Conservation (phyloP, 176 grass and related monocot genomes). For the Aegilops umbellulata region DNA sequence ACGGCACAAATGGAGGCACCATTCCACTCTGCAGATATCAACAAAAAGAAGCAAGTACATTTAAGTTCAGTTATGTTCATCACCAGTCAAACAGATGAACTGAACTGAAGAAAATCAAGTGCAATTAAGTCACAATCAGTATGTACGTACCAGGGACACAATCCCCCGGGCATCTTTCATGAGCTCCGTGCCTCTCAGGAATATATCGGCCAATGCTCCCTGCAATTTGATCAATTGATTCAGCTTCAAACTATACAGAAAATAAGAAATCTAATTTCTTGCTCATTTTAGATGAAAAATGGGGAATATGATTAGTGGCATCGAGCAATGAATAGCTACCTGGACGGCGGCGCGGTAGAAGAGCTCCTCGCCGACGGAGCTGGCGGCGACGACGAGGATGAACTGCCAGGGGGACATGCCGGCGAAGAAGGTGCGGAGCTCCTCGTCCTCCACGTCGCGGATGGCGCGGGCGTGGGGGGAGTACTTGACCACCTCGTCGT, state of each 20-base stretch:
- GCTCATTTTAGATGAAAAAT: not conserved
- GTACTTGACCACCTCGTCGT: slow-evolving; percentile 98
- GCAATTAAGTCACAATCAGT: not conserved
- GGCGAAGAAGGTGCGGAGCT: slow-evolving; percentile 94
- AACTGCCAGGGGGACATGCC: slow-evolving; percentile 99
- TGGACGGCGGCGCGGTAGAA: slow-evolving; percentile 92
- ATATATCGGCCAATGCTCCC: slow-evolving; percentile 84
- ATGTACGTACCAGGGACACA: slow-evolving; percentile 55
- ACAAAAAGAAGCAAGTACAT: not conserved
- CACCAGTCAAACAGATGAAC: no score
- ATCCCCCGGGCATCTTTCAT: slow-evolving; percentile 91
- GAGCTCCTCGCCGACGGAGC: slow-evolving; percentile 85
- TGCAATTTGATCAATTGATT: slow-evolving; percentile 6
- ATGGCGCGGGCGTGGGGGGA: slow-evolving; percentile 96
- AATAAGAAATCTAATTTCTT: not conserved
- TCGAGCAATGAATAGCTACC: slow-evolving; percentile 23
- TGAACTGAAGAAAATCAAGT: not conserved
- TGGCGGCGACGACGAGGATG: slow-evolving; percentile 79
- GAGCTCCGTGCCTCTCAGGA: slow-evolving; percentile 79
- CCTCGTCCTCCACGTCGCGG: slow-evolving; percentile 95
- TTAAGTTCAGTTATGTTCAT: not conserved
- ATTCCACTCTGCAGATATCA: slow-evolving; percentile 58
- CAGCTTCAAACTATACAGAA: not conserved
- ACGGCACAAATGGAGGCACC: slow-evolving; percentile 81
- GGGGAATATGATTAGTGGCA: no score